These are phyloP conservation scores for Orychophragmus violaceus DNA, from an alignment of 345 rosid species.

Conservation along the genomic window DNA sequence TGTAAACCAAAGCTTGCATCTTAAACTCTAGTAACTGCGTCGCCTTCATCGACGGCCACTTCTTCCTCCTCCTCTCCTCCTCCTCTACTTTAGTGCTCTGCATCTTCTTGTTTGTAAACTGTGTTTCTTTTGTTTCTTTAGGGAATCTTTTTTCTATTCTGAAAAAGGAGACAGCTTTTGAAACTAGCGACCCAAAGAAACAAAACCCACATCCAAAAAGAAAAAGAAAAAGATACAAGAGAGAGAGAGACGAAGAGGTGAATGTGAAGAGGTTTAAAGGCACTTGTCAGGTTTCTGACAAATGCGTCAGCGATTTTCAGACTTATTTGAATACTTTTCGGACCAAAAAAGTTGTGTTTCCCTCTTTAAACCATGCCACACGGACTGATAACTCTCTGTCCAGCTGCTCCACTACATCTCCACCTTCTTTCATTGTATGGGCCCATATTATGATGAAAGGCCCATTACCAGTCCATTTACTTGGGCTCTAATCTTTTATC, in stretches of 20 bases:
- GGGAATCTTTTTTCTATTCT: neutral
- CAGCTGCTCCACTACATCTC: conserved; percentile 24
- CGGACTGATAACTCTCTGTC: conserved; percentile 20
- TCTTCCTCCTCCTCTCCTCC: conserved; percentile 15
- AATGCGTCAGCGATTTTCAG: conserved; percentile 24
- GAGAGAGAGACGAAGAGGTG: conserved; percentile 21
- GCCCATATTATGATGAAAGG: conserved; percentile 23
- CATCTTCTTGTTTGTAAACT: neutral
- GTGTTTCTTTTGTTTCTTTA: neutral
- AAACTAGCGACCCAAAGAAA: conserved; percentile 3
- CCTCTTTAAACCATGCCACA: conserved; percentile 28
- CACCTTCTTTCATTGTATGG: conserved; percentile 13
- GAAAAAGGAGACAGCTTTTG: conserved; percentile 17
- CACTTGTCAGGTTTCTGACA: conserved; percentile 34
- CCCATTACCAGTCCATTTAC: conserved; percentile 17
- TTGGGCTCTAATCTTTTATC: neutral
- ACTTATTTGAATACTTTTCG: conserved; percentile 31
- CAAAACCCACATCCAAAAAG: conserved; percentile 24
- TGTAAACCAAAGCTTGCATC: conserved; percentile 41
- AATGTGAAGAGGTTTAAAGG: conserved; percentile 27
- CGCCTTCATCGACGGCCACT: conserved; percentile 30
- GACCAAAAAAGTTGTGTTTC: conserved; percentile 23
- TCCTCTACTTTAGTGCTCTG: conserved; percentile 6
- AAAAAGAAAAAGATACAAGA: conserved; percentile 4
- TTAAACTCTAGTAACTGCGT: conserved; percentile 51